Evolutionary conservation across 352 stramenopile species (phyloP).

Genomic region (Globisporangium yorkense): DNA sequence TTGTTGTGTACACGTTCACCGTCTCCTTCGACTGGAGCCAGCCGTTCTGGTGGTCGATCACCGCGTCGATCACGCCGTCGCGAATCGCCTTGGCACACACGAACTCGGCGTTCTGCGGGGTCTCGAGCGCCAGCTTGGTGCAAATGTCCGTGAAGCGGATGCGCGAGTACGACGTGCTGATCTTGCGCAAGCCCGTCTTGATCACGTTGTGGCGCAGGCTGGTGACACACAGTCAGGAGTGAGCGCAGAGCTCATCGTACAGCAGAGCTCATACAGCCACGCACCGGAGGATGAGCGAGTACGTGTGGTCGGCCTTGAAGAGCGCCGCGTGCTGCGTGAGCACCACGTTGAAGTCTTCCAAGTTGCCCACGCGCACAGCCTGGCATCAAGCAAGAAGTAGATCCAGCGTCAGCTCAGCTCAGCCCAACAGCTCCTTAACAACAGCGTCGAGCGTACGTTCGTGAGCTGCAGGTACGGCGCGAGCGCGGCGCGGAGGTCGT

Average conservation of each 20-base stretch:
- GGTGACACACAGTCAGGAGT: background rate
- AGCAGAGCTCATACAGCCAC: background rate
- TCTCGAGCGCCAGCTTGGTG: conserved; percentile 91
- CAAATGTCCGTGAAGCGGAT: conserved; percentile 91
- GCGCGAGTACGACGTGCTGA: conserved; percentile 94
- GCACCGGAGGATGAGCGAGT: conserved; percentile 94
- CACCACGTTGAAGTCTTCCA: conserved; percentile 93
- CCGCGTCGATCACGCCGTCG: conserved; percentile 97
- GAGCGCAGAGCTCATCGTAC: background rate
- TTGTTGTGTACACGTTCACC: conserved; percentile 89
- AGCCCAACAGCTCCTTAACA: background rate
- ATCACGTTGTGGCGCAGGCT: conserved; percentile 97
- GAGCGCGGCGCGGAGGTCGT: conserved; percentile 87
- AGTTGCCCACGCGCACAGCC: conserved; percentile 94
- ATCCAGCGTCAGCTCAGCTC: background rate
- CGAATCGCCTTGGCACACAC: conserved; percentile 97
- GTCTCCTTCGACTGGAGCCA: conserved; percentile 91
- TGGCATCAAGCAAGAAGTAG: conserved; percentile 18
- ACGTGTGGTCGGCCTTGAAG: conserved; percentile 93
- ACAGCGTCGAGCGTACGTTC: conserved; percentile 41
- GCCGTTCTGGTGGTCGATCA: conserved; percentile 95
- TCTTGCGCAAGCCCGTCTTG: conserved; percentile 97
- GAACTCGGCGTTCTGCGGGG: conserved; percentile 92
- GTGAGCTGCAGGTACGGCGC: conserved; percentile 95
- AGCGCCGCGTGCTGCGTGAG: conserved; percentile 78